These are phyloP conservation scores for Heterobasidion irregulare DNA, from an alignment of 1,284 basidiomycete species.

Conservation along the genomic window DNA sequence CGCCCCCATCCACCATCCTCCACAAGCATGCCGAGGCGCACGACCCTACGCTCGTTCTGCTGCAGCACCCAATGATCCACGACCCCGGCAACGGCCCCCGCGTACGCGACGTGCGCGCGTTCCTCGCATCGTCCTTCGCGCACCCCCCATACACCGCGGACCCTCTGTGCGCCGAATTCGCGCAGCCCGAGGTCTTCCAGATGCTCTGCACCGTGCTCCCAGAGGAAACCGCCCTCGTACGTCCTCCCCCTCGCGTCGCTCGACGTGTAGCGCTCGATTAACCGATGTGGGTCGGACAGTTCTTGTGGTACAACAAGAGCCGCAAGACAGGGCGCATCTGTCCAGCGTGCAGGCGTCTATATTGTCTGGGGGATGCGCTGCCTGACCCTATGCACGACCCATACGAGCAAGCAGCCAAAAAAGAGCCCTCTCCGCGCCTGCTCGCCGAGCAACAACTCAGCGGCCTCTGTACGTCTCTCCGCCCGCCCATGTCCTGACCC, in stretches of 20 bases:
- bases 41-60: slow-evolving; percentile 15
- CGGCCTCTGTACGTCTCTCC: slow-evolving; percentile 54
- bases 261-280: neutral
- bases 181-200: slow-evolving; percentile 60
- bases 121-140: slow-evolving; percentile 57
- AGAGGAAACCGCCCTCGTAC: slow-evolving; percentile 60
- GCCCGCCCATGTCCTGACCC: neutral
- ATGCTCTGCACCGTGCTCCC: slow-evolving; percentile 64
- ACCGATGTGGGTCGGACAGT: slow-evolving; percentile 27
- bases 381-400: slow-evolving; percentile 33
- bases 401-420: slow-evolving; percentile 14
- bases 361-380: slow-evolving; percentile 55
- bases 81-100: slow-evolving; percentile 73
- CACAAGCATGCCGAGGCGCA: slow-evolving; percentile 3
- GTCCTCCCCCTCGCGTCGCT: slow-evolving; percentile 13
- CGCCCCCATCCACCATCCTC: neutral
- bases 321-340: slow-evolving; percentile 59
- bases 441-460: slow-evolving; percentile 61
- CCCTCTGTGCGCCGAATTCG: slow-evolving; percentile 62
- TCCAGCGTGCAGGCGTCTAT: slow-evolving; percentile 66
- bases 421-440: slow-evolving; percentile 33
- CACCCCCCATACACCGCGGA: slow-evolving; percentile 52
- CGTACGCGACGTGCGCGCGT: slow-evolving; percentile 50
- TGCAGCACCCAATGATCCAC: slow-evolving; percentile 42
- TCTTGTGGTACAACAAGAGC: slow-evolving; percentile 81